These are phyloP conservation scores for Penicillium steckii DNA, from an alignment of 495 filamentous ascomycete species.

Conservation along the genomic window DNA sequence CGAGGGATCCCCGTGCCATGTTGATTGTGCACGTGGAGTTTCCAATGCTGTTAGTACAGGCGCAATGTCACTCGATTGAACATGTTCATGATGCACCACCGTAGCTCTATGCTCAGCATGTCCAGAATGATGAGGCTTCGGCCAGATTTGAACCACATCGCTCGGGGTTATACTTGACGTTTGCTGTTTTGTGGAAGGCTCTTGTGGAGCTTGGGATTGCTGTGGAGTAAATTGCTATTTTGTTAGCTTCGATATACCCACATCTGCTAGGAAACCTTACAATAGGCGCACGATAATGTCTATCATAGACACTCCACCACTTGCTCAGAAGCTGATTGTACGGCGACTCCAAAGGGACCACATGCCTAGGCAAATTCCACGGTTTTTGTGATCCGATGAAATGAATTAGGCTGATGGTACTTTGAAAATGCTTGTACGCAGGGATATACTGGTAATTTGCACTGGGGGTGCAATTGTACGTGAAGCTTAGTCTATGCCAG, in stretches of 20 bases:
- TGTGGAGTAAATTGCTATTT: slow-evolving; percentile 14
- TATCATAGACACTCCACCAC: slow-evolving; percentile 94
- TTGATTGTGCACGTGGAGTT: not conserved
- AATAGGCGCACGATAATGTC: slow-evolving; percentile 61
- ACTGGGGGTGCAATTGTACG: slow-evolving; percentile 94
- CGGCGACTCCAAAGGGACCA: slow-evolving; percentile 55
- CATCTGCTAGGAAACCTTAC: slow-evolving; percentile 15
- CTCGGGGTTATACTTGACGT: not conserved
- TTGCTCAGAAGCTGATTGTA: slow-evolving; percentile 76
- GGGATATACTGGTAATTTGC: slow-evolving; percentile 94
- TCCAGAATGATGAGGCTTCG: slow-evolving; percentile 5
- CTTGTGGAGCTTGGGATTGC: not conserved
- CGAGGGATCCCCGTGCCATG: not conserved
- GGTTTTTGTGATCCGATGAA: slow-evolving; percentile 93
- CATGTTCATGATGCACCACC: slow-evolving; percentile 4
- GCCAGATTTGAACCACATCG: slow-evolving; percentile 1
- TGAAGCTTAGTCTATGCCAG: slow-evolving; percentile 88
- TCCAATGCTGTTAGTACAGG: slow-evolving; percentile 5
- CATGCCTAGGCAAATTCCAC: slow-evolving; percentile 70
- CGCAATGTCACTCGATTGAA: slow-evolving; percentile 1
- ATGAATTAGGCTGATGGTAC: slow-evolving; percentile 82
- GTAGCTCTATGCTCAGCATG: not conserved
- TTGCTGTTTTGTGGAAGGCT: not conserved
- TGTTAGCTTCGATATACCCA: slow-evolving; percentile 6
- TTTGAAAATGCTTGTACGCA: slow-evolving; percentile 89